Evolutionary conservation across 805 yeast genomes (phyloP).

Genomic region (Candida vaughaniae): DNA sequence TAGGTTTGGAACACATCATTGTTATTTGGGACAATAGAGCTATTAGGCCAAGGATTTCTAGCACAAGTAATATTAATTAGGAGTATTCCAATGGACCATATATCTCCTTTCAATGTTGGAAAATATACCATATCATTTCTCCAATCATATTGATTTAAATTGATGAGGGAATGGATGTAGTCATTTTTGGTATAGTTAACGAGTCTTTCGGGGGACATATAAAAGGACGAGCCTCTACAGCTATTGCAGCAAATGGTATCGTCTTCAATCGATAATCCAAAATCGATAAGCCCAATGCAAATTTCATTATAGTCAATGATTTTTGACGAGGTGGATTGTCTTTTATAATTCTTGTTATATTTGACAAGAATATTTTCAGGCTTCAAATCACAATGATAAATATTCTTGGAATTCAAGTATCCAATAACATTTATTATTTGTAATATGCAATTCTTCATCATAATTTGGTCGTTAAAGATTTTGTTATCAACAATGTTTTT

Average conservation of each 20-base stretch:
- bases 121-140: conserved; percentile 25
- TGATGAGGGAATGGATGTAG: conserved; percentile 24
- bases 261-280: conserved; percentile 78
- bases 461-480: conserved; percentile 53
- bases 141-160: conserved; percentile 27
- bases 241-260: conserved; percentile 60
- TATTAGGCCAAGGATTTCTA: conserved; percentile 89
- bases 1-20: conserved; percentile 61
- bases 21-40: conserved; percentile 56
- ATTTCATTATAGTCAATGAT: conserved; percentile 47
- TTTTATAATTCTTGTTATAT: conserved; percentile 26
- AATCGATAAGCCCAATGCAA: conserved; percentile 71
- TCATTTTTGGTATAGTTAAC: conserved; percentile 39
- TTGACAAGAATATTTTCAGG: conserved; percentile 47
- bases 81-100: conserved; percentile 81
- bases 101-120: conserved; percentile 77
- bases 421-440: conserved; percentile 39
- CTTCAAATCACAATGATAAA: conserved; percentile 44
- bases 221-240: conserved; percentile 84
- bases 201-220: conserved; percentile 91
- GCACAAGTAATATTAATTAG: conserved; percentile 77
- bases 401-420: conserved; percentile 29
- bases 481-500: conserved; percentile 76
- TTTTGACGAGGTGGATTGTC: conserved; percentile 11
- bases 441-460: conserved; percentile 43